These are phyloP conservation scores for Chenopodium suecicum DNA, from an alignment of 148 eudicot species.

Conservation along the genomic window DNA sequence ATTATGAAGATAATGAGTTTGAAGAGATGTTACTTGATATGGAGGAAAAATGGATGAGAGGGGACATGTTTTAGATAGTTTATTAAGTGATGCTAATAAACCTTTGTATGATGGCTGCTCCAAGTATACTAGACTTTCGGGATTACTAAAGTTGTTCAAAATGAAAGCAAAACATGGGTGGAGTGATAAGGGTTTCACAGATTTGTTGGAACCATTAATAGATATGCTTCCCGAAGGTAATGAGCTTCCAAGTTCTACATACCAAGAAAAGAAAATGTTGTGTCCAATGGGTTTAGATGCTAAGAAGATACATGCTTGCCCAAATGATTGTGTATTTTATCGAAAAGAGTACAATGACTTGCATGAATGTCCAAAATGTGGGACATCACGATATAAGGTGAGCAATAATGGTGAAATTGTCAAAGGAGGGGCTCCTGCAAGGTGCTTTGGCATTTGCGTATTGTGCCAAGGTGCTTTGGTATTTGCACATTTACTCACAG, in stretches of 20 bases:
- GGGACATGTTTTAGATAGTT: not conserved
- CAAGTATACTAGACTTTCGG: not conserved
- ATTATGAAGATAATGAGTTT: not conserved
- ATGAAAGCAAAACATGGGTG: not conserved
- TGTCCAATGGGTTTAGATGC: not conserved
- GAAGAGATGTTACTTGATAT: not conserved
- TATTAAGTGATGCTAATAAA: not conserved
- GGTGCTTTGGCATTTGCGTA: too few species aligned
- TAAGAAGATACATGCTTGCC: not conserved
- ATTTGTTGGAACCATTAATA: not conserved
- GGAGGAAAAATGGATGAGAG: not conserved
- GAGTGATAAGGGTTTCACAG: not conserved
- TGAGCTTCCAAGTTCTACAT: not conserved
- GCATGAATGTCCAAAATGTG: slow-evolving; percentile 3
- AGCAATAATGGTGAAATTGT: not conserved
- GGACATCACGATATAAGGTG: not conserved
- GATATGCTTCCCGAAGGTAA: not conserved
- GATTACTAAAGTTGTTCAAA: not conserved
- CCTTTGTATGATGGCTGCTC: not conserved
- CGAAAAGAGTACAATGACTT: not conserved
- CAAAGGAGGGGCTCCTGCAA: not conserved
- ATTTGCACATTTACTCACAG: not conserved
- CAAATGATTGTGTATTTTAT: not conserved
- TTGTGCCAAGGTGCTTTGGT: not conserved
- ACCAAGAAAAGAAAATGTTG: not conserved